Evolutionary conservation across 202 grass and related monocot genomes (phyloP).

Genomic region (Setaria italica): DNA sequence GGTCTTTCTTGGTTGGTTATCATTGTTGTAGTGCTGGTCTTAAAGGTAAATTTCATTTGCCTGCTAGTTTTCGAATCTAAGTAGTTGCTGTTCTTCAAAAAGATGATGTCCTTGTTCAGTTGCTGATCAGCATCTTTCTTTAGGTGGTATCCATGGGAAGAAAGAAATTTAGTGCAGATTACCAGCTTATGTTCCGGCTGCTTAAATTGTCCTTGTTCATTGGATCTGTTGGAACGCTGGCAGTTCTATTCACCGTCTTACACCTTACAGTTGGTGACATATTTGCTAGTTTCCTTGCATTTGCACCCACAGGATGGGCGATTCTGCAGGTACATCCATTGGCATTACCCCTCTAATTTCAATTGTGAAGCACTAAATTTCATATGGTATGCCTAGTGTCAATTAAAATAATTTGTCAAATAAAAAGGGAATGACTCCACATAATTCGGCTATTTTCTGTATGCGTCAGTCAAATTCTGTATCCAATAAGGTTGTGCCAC

Average conservation of each 20-base stretch:
- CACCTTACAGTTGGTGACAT: slow-evolving; percentile 89
- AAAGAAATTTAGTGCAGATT: slow-evolving; percentile 91
- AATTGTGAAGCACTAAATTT: neutral
- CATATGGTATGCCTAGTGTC: slow-evolving; percentile 28
- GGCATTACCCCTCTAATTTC: slow-evolving; percentile 17
- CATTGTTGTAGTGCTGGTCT: slow-evolving; percentile 76
- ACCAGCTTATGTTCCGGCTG: slow-evolving; percentile 92
- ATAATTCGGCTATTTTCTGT: neutral
- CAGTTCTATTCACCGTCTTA: slow-evolving; percentile 80
- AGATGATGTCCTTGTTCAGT: slow-evolving; percentile 2
- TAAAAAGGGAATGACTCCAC: slow-evolving; percentile 17
- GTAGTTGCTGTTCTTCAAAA: neutral
- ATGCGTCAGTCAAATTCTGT: neutral
- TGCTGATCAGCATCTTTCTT: slow-evolving; percentile 38
- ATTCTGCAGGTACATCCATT: slow-evolving; percentile 68
- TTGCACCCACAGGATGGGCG: slow-evolving; percentile 93
- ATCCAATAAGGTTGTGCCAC: neutral
- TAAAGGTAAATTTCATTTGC: slow-evolving; percentile 64
- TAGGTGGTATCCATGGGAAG: slow-evolving; percentile 89
- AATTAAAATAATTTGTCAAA: slow-evolving; percentile 20
- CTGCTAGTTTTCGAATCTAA: slow-evolving; percentile 31
- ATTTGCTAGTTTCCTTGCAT: slow-evolving; percentile 86
- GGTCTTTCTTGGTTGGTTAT: slow-evolving; percentile 94
- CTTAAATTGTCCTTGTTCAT: slow-evolving; percentile 83
- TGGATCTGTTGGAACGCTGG: slow-evolving; percentile 70